phyloP scores from a whole-genome alignment of 2,329 filamentous ascomycete genomes.

The Coniochaeta sp. region DNA sequence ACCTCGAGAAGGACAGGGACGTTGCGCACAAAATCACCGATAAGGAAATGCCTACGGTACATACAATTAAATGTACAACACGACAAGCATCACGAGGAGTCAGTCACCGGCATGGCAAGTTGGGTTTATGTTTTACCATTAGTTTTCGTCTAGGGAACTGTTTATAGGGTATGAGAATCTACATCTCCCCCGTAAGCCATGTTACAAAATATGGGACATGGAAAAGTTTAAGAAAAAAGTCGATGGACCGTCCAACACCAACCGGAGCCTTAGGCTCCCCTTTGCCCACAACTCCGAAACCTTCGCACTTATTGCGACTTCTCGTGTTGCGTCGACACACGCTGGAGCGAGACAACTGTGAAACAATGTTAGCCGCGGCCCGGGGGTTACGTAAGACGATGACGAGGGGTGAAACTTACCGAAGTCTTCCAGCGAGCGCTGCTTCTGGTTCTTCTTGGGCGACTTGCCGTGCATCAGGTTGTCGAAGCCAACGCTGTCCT shows the following conservation, averaged over 20 bases:
- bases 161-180: constrained; percentile 5
- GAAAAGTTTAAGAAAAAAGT: constrained; percentile 6
- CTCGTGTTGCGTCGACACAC: constrained; percentile 87
- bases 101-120: not conserved
- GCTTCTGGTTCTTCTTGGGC: constrained; percentile 73
- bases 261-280: not conserved
- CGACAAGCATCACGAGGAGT: no score
- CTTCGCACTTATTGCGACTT: constrained; percentile 59
- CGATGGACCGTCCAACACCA: constrained; percentile 1
- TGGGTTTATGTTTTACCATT: constrained; percentile 11
- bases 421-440: constrained; percentile 83
- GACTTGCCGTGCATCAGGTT: constrained; percentile 91
- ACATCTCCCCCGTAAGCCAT: constrained; percentile 3
- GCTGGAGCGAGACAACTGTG: constrained; percentile 77
- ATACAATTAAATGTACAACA: no score
- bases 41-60: no score
- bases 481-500: constrained; percentile 75
- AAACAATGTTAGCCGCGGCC: constrained; percentile 36
- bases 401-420: constrained; percentile 47
- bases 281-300: not conserved
- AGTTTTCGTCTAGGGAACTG: constrained; percentile 13
- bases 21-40: no score
- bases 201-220: constrained; percentile 7
- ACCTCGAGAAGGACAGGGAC: no score
- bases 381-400: not conserved